Conservation (phyloP, 2,329 filamentous ascomycete species). For the Scedosporium apiospermum region DNA sequence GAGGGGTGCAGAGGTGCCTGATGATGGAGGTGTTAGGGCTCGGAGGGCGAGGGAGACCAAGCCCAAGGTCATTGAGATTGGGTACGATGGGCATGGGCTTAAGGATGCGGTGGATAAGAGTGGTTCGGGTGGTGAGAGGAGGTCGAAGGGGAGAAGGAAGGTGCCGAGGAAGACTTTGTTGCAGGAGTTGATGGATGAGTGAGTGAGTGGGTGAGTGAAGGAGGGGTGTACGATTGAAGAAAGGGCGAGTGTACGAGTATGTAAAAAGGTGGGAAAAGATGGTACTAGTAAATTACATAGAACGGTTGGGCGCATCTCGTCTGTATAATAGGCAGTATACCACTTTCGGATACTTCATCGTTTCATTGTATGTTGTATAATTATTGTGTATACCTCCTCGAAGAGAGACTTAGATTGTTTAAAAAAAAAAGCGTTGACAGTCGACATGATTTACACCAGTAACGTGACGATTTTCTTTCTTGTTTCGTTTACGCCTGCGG, state of each 20-base stretch:
- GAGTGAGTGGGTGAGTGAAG: background rate
- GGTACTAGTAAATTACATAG: background rate
- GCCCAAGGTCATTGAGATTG: conserved; percentile 22
- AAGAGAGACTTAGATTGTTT: background rate
- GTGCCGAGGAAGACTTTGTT: conserved; percentile 5
- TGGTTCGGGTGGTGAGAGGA: conserved; percentile 1
- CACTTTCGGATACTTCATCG: background rate
- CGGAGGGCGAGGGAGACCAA: conserved; percentile 25
- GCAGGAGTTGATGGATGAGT: conserved; percentile 5
- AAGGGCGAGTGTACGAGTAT: background rate
- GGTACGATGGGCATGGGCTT: conserved; percentile 16
- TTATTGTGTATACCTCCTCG: conserved; percentile 1
- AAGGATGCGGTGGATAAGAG: conserved; percentile 14
- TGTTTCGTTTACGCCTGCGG: conserved; percentile 1
- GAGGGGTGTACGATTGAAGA: background rate
- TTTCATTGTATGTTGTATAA: background rate
- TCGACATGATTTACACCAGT: background rate
- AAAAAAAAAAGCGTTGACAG: no score
- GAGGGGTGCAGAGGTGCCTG: conserved; percentile 22
- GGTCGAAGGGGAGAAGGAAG: conserved; percentile 8
- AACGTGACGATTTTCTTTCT: conserved; percentile 24
- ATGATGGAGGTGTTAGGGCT: conserved; percentile 38
- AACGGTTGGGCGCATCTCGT: background rate
- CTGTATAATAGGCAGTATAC: background rate
- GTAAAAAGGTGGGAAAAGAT: background rate